A percentile compares a stretch with the other conserved stretches of the same genome.
Evolutionary conservation across 228 moss, liverwort and hornwort genomes (phyloP).

Genomic region (Sphagnum magellanicum): DNA sequence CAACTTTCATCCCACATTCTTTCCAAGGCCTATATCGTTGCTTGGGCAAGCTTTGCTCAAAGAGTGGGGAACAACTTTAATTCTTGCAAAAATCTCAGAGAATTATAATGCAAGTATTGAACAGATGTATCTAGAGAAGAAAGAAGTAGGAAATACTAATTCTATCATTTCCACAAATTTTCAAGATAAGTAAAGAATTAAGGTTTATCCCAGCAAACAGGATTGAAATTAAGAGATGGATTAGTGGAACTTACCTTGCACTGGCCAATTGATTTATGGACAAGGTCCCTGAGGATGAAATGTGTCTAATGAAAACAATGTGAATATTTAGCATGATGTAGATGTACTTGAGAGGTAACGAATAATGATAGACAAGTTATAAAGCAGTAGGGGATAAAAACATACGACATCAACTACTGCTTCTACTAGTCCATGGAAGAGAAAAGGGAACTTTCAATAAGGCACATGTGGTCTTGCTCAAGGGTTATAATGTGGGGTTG

Average conservation of each 20-base stretch:
- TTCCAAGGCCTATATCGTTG: conserved; percentile 62
- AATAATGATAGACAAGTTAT: too few species aligned
- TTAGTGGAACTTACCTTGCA: conserved; percentile 27
- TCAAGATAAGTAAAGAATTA: too few species aligned
- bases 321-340: neutral
- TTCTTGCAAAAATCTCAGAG: conserved; percentile 26
- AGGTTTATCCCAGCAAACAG: neutral
- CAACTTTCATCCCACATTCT: conserved; percentile 70
- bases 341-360: too few species aligned
- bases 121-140: neutral
- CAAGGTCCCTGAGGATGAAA: conserved; percentile 45
- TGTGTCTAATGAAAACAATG: conserved; percentile 22
- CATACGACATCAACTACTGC: conserved; percentile 48
- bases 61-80: conserved; percentile 67
- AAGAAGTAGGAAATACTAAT: too few species aligned
- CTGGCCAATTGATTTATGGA: conserved; percentile 42
- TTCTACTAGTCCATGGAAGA: conserved; percentile 48
- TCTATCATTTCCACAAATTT: too few species aligned
- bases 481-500: conserved; percentile 57
- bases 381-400: too few species aligned
- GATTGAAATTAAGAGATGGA: neutral
- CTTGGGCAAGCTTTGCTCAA: conserved; percentile 69
- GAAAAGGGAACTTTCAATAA: conserved; percentile 42
- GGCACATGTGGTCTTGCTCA: conserved; percentile 49
- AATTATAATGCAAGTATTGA: neutral